Base-by-base conservation (phyloP, 345 rosid genomes). In the Lenwebbia sp. region DNA sequence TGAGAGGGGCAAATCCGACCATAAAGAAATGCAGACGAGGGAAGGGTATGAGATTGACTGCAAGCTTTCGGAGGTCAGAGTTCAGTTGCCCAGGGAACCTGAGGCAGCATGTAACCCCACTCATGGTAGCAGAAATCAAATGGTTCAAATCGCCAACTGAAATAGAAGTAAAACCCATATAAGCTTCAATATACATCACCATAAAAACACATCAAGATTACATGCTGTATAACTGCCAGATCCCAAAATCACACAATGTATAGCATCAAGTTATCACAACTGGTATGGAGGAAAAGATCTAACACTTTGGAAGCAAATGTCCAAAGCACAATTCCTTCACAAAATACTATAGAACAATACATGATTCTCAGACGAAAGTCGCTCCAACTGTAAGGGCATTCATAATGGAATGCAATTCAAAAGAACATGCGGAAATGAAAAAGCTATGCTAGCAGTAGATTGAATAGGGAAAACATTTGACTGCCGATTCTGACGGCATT, bases 51-150 rank as follows among this genome's bases (percentile, higher is more conserved):
- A 88, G 88, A 83, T 88, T 88, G 33, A 88, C 90, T 14, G 90
- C 90, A 41, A 88, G 90, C 86, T 88, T 88, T 84, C 90, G 62
- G 56, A 89, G 90, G 65, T 89, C 90, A 2, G 90, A 89, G 90
- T 89, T 89, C 74, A 89, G 86, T 84, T 89, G 90, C 25, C 90
- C 89, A 28, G 90, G 90, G 88, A 89, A 89, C 87, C 90, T 85
- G 84, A 89, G 89, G 88, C 90, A 89, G 86, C 90, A 89, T 44
- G 90, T 89, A 84, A 89, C 90, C 52, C 90, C 90, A 50, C 90
- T 89, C 90, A 87, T 89, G 84, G 90, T 89, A 14, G 90, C 89
- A 26, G 90, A 89, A 83, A 89, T 89, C 89, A 89, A 55, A n/a
- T 89, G 90, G 83, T 89, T 89, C 62, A 89, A 84, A 85, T 89